Conservation (phyloP, 1,284 basidiomycete genomes). For the Moniliella sp. region DNA sequence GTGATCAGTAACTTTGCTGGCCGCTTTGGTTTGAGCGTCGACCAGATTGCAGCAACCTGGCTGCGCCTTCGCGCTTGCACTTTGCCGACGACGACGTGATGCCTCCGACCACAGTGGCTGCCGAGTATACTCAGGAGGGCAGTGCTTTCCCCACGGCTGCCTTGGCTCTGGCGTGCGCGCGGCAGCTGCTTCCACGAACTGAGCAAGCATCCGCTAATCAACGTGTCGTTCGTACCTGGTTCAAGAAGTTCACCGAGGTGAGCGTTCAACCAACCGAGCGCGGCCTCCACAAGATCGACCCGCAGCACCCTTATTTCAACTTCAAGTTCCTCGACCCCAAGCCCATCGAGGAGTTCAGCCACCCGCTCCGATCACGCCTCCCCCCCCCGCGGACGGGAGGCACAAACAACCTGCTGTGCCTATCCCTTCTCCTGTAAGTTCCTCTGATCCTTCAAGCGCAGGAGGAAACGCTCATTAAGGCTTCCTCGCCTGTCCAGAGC, state of each 20-base stretch:
- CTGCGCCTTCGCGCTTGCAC: conserved; percentile 1
- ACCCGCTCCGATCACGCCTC: not conserved
- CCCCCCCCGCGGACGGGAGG: not conserved
- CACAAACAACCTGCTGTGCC: conserved; percentile 1
- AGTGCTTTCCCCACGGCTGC: conserved; percentile 9
- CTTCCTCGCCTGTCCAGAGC: conserved; percentile 52
- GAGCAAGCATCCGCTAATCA: conserved; percentile 71
- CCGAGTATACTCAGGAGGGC: not conserved
- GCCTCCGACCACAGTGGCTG: not conserved
- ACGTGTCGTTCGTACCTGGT: conserved; percentile 58
- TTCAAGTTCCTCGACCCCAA: conserved; percentile 88
- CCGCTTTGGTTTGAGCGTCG: conserved; percentile 55
- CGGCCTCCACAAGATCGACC: conserved; percentile 71
- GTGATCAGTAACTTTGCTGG: conserved; percentile 53
- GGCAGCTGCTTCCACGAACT: conserved; percentile 70
- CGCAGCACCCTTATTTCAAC: conserved; percentile 67
- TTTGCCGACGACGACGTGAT: conserved; percentile 44
- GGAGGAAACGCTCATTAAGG: conserved; percentile 58
- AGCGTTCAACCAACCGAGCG: conserved; percentile 71
- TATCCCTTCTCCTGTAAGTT: conserved; percentile 42
- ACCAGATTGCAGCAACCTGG: conserved; percentile 61
- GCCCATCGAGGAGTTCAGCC: conserved; percentile 47
- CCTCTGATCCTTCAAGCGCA: conserved; percentile 79
- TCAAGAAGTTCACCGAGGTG: conserved; percentile 56
- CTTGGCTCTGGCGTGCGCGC: conserved; percentile 38